Evolutionary conservation across 306 rosid species (phyloP).

Genomic region (Sophora flavescens): DNA sequence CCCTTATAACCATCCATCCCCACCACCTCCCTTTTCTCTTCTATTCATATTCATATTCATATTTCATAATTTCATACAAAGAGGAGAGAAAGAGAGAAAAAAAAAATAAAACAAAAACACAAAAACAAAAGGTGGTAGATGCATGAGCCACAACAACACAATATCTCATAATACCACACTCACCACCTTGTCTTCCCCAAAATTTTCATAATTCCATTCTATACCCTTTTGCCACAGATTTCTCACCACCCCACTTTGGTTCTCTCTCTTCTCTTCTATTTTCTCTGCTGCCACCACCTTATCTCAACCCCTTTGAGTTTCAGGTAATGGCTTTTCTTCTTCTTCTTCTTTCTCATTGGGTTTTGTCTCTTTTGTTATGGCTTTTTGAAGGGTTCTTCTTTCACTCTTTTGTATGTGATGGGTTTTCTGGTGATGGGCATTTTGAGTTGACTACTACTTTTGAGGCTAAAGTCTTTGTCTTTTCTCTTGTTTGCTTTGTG

Average conservation of each 20-base stretch:
- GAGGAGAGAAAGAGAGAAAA: background rate
- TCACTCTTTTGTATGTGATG: constrained; percentile 46
- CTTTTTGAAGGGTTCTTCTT: constrained; percentile 23
- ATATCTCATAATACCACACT: constrained; percentile 49
- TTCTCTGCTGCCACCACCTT: constrained; percentile 49
- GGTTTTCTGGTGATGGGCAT: constrained; percentile 54
- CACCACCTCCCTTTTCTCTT: constrained; percentile 52
- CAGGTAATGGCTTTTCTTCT: constrained; percentile 53
- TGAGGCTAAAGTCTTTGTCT: constrained; percentile 33
- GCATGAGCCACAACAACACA: constrained; percentile 81
- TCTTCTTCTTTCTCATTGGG: constrained; percentile 37
- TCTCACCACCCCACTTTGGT: constrained; percentile 40
- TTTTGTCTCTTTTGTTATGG: constrained; percentile 32
- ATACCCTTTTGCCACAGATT: constrained; percentile 39
- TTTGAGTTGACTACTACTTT: constrained; percentile 63
- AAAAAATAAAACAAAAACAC: background rate
- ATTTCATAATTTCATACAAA: too few species aligned
- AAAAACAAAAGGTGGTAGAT: constrained; percentile 89
- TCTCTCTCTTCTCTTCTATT: constrained; percentile 39
- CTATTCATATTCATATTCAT: too few species aligned
- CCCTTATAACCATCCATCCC: constrained; percentile 53
- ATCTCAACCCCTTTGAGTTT: constrained; percentile 43
- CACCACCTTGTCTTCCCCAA: constrained; percentile 73
- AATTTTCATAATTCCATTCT: constrained; percentile 44
- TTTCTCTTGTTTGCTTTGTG: constrained; percentile 43